These are phyloP conservation scores for Neopestalotiopsis sp. DNA, from an alignment of 2,329 filamentous ascomycete species.

Conservation along the genomic window DNA sequence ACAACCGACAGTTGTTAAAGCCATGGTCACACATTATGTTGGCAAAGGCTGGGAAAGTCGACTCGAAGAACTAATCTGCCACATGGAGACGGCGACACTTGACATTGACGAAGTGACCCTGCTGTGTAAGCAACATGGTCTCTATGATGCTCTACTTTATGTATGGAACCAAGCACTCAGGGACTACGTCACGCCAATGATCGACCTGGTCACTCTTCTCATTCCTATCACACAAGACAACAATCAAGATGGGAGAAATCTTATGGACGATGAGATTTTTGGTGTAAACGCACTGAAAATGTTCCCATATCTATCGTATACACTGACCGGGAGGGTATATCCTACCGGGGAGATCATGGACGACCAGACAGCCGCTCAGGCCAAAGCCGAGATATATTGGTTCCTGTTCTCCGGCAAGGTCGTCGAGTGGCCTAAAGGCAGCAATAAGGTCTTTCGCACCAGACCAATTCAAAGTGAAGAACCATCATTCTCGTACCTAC, in stretches of 20 bases:
- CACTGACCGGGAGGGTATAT: slow-evolving; percentile 88
- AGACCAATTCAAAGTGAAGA: slow-evolving; percentile 61
- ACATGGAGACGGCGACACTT: slow-evolving; percentile 86
- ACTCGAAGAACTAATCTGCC: slow-evolving; percentile 92
- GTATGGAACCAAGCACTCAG: slow-evolving; percentile 91
- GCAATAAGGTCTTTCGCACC: slow-evolving; percentile 64
- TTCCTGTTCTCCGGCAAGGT: slow-evolving; percentile 89
- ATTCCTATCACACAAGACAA: slow-evolving; percentile 62
- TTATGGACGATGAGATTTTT: slow-evolving; percentile 64
- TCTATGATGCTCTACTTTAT: slow-evolving; percentile 96
- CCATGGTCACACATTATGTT: slow-evolving; percentile 82
- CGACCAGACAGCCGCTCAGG: slow-evolving; percentile 73
- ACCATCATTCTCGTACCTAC: slow-evolving; percentile 83
- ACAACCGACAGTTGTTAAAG: slow-evolving; percentile 84
- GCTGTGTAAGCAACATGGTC: slow-evolving; percentile 86
- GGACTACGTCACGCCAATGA: slow-evolving; percentile 90
- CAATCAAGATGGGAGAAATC: slow-evolving; percentile 54
- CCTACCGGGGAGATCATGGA: slow-evolving; percentile 80
- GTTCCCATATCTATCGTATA: slow-evolving; percentile 93
- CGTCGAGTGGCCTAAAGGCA: slow-evolving; percentile 74
- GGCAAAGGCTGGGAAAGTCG: slow-evolving; percentile 74
- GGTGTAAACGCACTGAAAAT: slow-evolving; percentile 83
- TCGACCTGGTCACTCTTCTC: slow-evolving; percentile 78
- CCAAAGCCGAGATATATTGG: slow-evolving; percentile 89
- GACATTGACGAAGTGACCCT: slow-evolving; percentile 92